phyloP scores from a whole-genome alignment of 1,284 basidiomycete genomes.

The Sanghuangporus weigelae region DNA sequence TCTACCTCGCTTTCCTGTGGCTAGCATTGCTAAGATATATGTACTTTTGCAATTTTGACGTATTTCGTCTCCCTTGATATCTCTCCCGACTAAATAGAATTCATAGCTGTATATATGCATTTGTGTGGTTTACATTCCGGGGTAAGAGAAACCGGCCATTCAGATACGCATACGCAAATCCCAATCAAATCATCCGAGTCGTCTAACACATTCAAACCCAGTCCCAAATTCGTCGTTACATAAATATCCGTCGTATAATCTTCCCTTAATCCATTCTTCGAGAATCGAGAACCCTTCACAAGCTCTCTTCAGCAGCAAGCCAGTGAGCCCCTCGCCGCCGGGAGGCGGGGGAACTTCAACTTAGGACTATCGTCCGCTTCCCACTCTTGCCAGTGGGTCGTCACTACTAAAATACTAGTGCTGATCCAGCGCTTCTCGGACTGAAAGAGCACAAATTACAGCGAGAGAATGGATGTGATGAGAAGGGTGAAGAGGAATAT shows the following conservation, averaged over 20 bases:
- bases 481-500: neutral
- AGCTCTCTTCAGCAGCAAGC: conserved; percentile 16
- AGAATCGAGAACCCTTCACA: conserved; percentile 6
- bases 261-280: conserved; percentile 8
- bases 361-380: conserved; percentile 44
- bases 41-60: no score
- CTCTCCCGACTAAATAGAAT: no score
- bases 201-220: no score
- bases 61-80: no score
- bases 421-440: conserved; percentile 51
- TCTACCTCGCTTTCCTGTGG: no score
- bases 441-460: conserved; percentile 53
- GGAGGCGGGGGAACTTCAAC: conserved; percentile 43
- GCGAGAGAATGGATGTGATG: conserved; percentile 8
- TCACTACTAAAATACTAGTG: conserved; percentile 26
- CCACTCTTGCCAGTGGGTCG: conserved; percentile 27
- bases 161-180: no score
- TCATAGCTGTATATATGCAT: no score
- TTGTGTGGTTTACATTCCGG: no score
- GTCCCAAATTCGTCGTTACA: neutral
- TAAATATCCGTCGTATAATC: neutral
- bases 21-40: no score
- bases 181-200: no score
- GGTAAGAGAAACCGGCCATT: no score
- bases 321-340: conserved; percentile 26